A percentile compares a stretch with the other conserved stretches of the same genome.
Evolutionary conservation across 352 stramenopile genomes (phyloP).

Genomic region (Phytophthora sansomeana): DNA sequence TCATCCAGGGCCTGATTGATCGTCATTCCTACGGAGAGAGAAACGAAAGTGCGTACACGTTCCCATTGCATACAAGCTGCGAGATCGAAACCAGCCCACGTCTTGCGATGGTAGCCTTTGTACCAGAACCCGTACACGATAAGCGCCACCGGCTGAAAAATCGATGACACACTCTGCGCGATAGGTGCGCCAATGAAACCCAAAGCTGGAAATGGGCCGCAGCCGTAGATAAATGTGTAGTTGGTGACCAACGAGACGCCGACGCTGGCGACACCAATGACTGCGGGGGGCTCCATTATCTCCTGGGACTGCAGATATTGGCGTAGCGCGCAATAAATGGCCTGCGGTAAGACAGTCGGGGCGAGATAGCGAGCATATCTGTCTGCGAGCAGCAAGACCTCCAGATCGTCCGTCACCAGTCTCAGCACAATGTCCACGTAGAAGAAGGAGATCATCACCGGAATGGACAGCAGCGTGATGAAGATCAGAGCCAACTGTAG

Average conservation of each 20-base stretch:
- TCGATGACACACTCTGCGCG: slow-evolving; percentile 75
- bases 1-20: slow-evolving; percentile 83
- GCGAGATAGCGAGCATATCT: slow-evolving; percentile 71
- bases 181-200: slow-evolving; percentile 83
- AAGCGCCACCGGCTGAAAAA: slow-evolving; percentile 80
- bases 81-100: slow-evolving; percentile 70
- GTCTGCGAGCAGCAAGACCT: slow-evolving; percentile 67
- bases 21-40: slow-evolving; percentile 79
- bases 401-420: slow-evolving; percentile 70
- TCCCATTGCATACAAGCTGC: slow-evolving; percentile 70
- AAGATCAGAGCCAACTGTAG: slow-evolving; percentile 83
- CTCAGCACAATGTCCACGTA: slow-evolving; percentile 81
- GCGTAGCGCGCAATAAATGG: slow-evolving; percentile 75
- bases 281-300: slow-evolving; percentile 81
- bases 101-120: slow-evolving; percentile 83
- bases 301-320: slow-evolving; percentile 86
- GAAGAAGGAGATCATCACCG: slow-evolving; percentile 86
- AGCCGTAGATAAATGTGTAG: slow-evolving; percentile 85
- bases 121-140: slow-evolving; percentile 79
- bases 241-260: slow-evolving; percentile 75
- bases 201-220: slow-evolving; percentile 58
- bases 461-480: slow-evolving; percentile 76
- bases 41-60: slow-evolving; percentile 70
- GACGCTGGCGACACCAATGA: slow-evolving; percentile 75
- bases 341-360: slow-evolving; percentile 72